Evolutionary conservation across 306 rosid genomes (phyloP).

Genomic region (Albizia julibrissin): DNA sequence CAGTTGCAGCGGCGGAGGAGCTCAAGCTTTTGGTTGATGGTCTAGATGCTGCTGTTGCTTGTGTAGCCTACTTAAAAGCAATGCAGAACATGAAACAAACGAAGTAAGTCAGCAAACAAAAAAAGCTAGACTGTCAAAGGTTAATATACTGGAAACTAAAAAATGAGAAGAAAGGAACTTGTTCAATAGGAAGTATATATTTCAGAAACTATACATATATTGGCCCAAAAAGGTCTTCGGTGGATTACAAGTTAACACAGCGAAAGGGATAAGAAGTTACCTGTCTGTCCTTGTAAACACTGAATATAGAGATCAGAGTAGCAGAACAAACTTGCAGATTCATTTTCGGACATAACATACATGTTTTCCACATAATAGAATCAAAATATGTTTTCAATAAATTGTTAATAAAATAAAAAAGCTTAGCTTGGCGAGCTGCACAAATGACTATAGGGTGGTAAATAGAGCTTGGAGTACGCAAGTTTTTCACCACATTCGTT

Average conservation of each 20-base stretch:
- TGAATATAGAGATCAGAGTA: neutral
- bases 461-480: neutral
- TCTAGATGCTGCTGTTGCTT: too few species aligned
- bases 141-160: slow-evolving; percentile 1
- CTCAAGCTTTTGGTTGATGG: too few species aligned
- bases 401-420: neutral
- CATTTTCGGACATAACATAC: neutral
- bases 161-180: neutral
- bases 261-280: neutral
- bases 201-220: neutral
- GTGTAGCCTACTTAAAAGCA: slow-evolving; percentile 47
- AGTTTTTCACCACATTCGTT: neutral
- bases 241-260: neutral
- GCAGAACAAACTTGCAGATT: neutral
- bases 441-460: neutral
- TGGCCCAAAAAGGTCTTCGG: neutral
- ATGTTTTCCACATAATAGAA: too few species aligned
- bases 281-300: neutral
- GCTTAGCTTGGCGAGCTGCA: neutral
- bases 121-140: neutral
- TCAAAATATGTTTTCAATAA: neutral
- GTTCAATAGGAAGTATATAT: neutral
- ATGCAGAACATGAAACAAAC: slow-evolving; percentile 8
- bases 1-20: too few species aligned
- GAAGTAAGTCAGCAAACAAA: slow-evolving; percentile 17